These are phyloP conservation scores for Zymoseptoria brevis DNA, from an alignment of 2,329 filamentous ascomycete species.

Conservation along the genomic window DNA sequence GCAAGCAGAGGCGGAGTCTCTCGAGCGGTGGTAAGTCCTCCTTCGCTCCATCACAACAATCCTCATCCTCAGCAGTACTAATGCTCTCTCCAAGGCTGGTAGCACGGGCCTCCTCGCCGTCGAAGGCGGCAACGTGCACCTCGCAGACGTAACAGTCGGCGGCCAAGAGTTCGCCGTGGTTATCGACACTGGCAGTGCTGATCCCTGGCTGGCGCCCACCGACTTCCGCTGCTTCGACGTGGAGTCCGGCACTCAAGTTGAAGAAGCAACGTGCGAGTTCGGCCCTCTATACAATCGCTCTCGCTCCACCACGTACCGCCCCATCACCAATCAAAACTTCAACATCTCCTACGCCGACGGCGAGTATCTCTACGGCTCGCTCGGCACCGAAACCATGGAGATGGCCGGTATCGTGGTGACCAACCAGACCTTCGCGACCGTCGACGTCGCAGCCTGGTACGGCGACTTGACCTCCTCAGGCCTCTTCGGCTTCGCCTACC, in stretches of 20 bases:
- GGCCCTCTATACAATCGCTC: conserved; percentile 25
- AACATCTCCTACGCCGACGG: conserved; percentile 39
- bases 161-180: conserved; percentile 30
- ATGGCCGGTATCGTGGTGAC: conserved; percentile 41
- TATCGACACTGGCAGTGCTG: conserved; percentile 43
- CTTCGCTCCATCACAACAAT: background rate
- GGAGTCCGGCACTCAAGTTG: conserved; percentile 5
- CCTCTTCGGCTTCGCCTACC: conserved; percentile 46
- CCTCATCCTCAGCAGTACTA: background rate
- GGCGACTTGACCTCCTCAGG: conserved; percentile 36
- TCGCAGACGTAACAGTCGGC: conserved; percentile 24
- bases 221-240: conserved; percentile 24
- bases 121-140: conserved; percentile 24
- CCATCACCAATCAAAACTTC: conserved; percentile 36
- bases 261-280: conserved; percentile 27
- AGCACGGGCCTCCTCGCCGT: conserved; percentile 14
- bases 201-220: conserved; percentile 37
- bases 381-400: conserved; percentile 36
- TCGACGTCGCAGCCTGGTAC: conserved; percentile 28
- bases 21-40: conserved; percentile 7
- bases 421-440: conserved; percentile 41
- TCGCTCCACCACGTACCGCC: conserved; percentile 28
- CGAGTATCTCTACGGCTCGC: conserved; percentile 33
- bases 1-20: conserved; percentile 8
- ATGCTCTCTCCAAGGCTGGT: conserved; percentile 9